Base-by-base conservation (phyloP, 805 yeast species). In the Candida orba region DNA sequence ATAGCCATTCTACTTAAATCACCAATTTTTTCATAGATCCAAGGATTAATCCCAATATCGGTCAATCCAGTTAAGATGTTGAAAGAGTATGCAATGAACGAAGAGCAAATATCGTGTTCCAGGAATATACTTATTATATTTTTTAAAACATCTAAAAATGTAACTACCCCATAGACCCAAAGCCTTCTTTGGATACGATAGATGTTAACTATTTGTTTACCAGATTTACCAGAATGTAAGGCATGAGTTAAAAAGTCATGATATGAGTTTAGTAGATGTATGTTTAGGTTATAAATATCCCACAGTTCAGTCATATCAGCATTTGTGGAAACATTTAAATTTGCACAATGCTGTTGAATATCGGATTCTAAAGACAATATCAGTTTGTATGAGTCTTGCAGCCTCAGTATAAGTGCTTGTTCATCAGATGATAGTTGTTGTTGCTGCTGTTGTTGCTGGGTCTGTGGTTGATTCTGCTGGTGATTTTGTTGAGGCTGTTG, bases 1-100 rank as follows among this genome's bases (percentile, higher is more conserved):
- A 87, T 85, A 10, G 95, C 91, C 89, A 87, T 85, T 57, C 95
- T 67, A 31, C 91, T 81, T 50, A 87, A 66, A 59, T 87, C 96
- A 31, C 95, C 96, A 41, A 87, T 64, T 56, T 88, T 83, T 60
- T 87, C 95, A 41, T 44, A 49, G 25, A 80, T 73, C 96, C 96
- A 87, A 75, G 57, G 53, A 17, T 58, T 62, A 49, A 60, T 45
- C 30, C 56, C 51, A 40, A 56, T 48, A 45, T 68, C 71, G 2
- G 63, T 61, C 4, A 69, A 49, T 47, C 71, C 69, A 31, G 68
- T 66, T 10, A 72, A 62, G 15, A 71, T 64, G 17, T 68, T 78
- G 60, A 84, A 83, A 27, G 88, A 82, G 59, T 83, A 79, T 0
- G 84, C 72, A 27, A 83, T 82, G 54, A 83, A 84, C 49, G 87